Evolutionary conservation across 140 eudicot genomes (phyloP).

Genomic region (Cichorium intybus): DNA sequence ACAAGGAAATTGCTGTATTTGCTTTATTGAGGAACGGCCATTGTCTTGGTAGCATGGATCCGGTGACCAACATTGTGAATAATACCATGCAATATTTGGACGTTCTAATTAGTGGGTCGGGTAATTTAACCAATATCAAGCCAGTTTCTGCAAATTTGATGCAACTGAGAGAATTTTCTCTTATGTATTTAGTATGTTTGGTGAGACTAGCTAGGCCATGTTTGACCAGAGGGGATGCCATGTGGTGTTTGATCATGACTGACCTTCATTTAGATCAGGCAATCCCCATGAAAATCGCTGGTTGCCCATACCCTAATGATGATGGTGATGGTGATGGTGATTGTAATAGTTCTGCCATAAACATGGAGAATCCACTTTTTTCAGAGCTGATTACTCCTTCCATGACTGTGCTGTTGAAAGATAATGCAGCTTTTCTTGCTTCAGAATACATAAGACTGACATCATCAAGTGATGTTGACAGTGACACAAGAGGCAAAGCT

Average conservation of each 20-base stretch:
- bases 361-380: slow-evolving; percentile 17
- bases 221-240: slow-evolving; percentile 63
- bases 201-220: slow-evolving; percentile 58
- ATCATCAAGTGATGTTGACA: slow-evolving; percentile 31
- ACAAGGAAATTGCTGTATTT: slow-evolving; percentile 55
- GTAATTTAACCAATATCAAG: slow-evolving; percentile 31
- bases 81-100: slow-evolving; percentile 51
- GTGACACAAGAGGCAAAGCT: too few relatives aligned
- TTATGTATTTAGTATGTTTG: slow-evolving; percentile 63
- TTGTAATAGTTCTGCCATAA: slow-evolving; percentile 16
- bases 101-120: slow-evolving; percentile 7
- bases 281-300: slow-evolving; percentile 52
- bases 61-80: slow-evolving; percentile 49
- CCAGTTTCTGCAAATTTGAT: slow-evolving; percentile 47
- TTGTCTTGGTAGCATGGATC: slow-evolving; percentile 70
- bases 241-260: slow-evolving; percentile 76
- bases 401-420: not conserved
- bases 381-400: not conserved
- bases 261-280: slow-evolving; percentile 74
- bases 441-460: slow-evolving; percentile 26
- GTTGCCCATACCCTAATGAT: too few relatives aligned
- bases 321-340: slow-evolving; percentile 27
- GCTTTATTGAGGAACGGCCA: slow-evolving; percentile 67
- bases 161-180: slow-evolving; percentile 58
- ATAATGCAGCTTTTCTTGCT: not conserved